Evolutionary conservation across 345 rosid genomes (phyloP), one percentile per base, ranked within the genome.

Genomic region (Raphanus sativus): DNA sequence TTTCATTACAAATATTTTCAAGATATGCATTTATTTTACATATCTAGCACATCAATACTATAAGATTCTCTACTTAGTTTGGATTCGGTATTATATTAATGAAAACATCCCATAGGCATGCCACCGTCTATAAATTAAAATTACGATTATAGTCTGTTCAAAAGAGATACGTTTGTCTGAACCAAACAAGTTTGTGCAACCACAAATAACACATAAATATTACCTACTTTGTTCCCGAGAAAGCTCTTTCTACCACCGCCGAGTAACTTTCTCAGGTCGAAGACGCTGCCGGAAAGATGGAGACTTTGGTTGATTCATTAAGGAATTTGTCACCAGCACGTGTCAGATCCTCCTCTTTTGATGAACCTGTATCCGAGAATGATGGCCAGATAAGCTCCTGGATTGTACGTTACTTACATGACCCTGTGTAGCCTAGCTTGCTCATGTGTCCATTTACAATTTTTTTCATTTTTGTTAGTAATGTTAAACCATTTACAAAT

Each of bases 261-360:
- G 17, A 48, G 52, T 61, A 69, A 67, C 17, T 30, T 13, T 45
- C 52, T 66, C 80, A 54, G 24, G 30, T 55, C 6, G 11, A 67
- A 24, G 67, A 24, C 1, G 67, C 5, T 25, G 70, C 73, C 4
- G 64, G 77, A 15, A 87, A 84, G 73, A 75, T 78, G 55, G 83
- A 82, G 75, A 75, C 87, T 33, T 90, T 88, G 93, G 83, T 92
- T 7, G 88, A 89, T 73, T 90, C 93, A 0, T 82, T 92, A 89
- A 87, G 91, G 80, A 88, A 89, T 60, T 87, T 89, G 58, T 94
- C 98, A 1, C 97, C 98, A 15, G 78, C 93, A 29, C 93, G 88
- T 32, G 34, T 70, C 74, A 86, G 81, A 75, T 75, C 94, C 28
- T 65, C 67, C n/a, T 24, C 40, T 7, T 45, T 77, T 2, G 76